Evolutionary conservation across 2,329 filamentous ascomycete species (phyloP).

Genomic region (Aspergillus ruber): DNA sequence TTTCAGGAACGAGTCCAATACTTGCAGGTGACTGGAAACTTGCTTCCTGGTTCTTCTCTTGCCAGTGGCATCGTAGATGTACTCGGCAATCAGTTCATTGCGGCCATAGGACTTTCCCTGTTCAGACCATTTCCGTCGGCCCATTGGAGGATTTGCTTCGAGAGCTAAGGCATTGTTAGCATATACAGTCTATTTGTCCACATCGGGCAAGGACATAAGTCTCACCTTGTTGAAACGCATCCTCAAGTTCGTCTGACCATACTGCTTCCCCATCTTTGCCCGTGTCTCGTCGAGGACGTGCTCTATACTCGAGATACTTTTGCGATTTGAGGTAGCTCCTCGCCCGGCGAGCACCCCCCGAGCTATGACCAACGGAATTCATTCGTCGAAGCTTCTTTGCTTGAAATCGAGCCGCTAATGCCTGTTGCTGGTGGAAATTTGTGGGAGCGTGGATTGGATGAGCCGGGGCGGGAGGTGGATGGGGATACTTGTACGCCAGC

Average conservation of each 20-base stretch:
- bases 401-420: conserved; percentile 25
- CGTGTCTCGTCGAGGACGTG: conserved; percentile 37
- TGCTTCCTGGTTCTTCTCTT: conserved; percentile 51
- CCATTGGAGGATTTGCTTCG: conserved; percentile 52
- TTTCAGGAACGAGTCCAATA: conserved; percentile 51
- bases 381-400: conserved; percentile 30
- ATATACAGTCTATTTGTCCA: conserved; percentile 4
- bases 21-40: conserved; percentile 59
- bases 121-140: conserved; percentile 48
- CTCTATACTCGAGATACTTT: conserved; percentile 40
- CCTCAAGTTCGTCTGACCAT: conserved; percentile 43
- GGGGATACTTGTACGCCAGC: conserved; percentile 32
- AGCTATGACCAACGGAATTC: conserved; percentile 26
- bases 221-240: conserved; percentile 43
- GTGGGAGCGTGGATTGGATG: conserved; percentile 20
- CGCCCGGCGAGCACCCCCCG: conserved; percentile 18
- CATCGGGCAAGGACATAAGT: background rate
- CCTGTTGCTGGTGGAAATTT: conserved; percentile 22
- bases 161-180: conserved; percentile 36
- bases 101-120: conserved; percentile 51
- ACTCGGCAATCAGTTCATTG: conserved; percentile 57
- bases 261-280: conserved; percentile 39
- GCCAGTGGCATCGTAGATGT: conserved; percentile 51
- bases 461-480: conserved; percentile 17
- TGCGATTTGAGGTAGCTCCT: conserved; percentile 36